These are phyloP conservation scores for Orbilia oligospora DNA, from an alignment of 2,329 filamentous ascomycete genomes.

Conservation along the genomic window DNA sequence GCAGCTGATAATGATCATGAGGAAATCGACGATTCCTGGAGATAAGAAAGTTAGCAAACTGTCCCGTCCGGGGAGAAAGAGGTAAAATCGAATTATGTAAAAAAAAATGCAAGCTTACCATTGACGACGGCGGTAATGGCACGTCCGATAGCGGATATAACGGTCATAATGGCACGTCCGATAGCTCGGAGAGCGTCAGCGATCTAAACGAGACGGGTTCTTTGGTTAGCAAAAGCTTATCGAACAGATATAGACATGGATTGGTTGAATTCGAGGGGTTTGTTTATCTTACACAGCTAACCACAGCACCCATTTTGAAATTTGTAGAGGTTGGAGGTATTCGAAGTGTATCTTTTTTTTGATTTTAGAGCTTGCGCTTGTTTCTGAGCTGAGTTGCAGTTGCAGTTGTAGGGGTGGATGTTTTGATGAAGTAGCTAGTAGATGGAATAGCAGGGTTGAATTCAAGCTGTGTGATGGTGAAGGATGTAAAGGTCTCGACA, in stretches of 20 bases:
- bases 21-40: constrained; percentile 54
- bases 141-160: constrained; percentile 53
- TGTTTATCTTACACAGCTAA: constrained; percentile 45
- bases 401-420: background rate
- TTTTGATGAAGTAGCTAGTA: too few species aligned
- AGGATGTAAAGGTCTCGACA: background rate
- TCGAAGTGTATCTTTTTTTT: constrained; percentile 6
- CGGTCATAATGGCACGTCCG: constrained; percentile 56
- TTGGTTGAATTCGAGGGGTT: background rate
- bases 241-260: background rate
- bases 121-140: constrained; percentile 56
- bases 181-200: constrained; percentile 47
- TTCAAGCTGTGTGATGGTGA: too few species aligned
- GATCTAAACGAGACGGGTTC: constrained; percentile 21
- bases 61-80: background rate
- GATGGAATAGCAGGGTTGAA: background rate
- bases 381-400: background rate
- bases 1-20: constrained; percentile 59
- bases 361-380: background rate
- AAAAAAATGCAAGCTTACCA: constrained; percentile 40
- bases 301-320: constrained; percentile 53
- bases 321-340: background rate
- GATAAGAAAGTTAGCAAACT: background rate
- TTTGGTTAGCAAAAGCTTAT: background rate
- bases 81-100: too few species aligned